Percentiles rank a stretch among this genome's conserved stretches.
These are phyloP conservation scores for Eremothecium coryli DNA, from an alignment of 1,139 yeast genomes.

Conservation along the genomic window DNA sequence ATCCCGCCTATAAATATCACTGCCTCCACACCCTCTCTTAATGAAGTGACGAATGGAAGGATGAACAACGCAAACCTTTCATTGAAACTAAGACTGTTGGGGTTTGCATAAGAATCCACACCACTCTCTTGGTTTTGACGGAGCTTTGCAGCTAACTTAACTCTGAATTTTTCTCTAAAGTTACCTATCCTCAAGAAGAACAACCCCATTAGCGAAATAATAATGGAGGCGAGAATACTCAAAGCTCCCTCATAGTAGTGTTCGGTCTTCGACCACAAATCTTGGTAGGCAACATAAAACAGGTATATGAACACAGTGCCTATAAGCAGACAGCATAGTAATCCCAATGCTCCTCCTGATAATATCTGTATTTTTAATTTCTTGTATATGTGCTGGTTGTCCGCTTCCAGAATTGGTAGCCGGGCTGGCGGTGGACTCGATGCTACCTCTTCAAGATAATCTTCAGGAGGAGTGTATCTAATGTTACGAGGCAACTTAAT, in stretches of 20 bases:
- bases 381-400: constrained; percentile 39
- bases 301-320: constrained; percentile 84
- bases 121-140: constrained; percentile 29
- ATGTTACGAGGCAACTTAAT: constrained; percentile 5
- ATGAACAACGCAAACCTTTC: constrained; percentile 71
- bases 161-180: constrained; percentile 86
- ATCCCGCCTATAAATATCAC: constrained; percentile 89
- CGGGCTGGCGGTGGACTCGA: constrained; percentile 4
- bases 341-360: constrained; percentile 65
- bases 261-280: constrained; percentile 79
- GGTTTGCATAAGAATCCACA: constrained; percentile 4
- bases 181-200: constrained; percentile 87
- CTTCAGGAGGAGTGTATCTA: constrained; percentile 23
- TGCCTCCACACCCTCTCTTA: constrained; percentile 89
- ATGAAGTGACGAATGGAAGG: constrained; percentile 73
- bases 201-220: constrained; percentile 84
- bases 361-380: constrained; percentile 66
- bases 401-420: constrained; percentile 8
- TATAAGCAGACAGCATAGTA: constrained; percentile 60
- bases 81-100: constrained; percentile 28
- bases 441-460: constrained; percentile 18
- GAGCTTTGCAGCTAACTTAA: constrained; percentile 73
- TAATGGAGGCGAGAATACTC: constrained; percentile 69
- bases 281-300: constrained; percentile 68
- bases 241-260: constrained; percentile 92